phyloP scores from a whole-genome alignment of 805 yeast species.

The Blastobotrys terrestris region DNA sequence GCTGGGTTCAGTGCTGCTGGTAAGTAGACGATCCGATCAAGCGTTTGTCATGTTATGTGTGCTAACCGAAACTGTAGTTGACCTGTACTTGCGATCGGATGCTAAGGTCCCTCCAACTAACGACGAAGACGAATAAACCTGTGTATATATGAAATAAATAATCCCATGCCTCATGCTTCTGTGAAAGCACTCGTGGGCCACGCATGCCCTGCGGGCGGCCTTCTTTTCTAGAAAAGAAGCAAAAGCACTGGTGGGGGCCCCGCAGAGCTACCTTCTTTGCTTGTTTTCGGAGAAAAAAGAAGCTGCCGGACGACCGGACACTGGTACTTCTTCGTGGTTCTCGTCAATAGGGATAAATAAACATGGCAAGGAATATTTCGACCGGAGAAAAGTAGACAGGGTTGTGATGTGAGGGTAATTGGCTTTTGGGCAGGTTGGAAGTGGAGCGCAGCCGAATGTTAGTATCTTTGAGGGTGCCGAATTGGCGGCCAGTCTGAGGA shows the following conservation, averaged over 20 bases:
- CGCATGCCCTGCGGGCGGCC: background rate
- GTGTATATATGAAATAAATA: background rate
- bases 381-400: background rate
- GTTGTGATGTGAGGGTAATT: too few species aligned
- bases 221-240: background rate
- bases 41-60: background rate
- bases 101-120: constrained; percentile 75
- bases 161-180: too few species aligned
- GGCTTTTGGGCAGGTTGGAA: background rate
- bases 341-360: background rate
- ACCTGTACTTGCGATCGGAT: constrained; percentile 79
- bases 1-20: constrained; percentile 71
- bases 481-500: background rate
- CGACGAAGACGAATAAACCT: constrained; percentile 59
- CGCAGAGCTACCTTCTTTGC: too few species aligned
- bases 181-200: background rate
- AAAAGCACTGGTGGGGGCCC: too few species aligned
- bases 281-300: too few species aligned
- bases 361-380: background rate
- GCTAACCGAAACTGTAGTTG: constrained; percentile 35
- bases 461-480: background rate
- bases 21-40: constrained; percentile 3
- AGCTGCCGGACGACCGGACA: too few species aligned
- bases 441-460: background rate
- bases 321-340: too few species aligned